Conservation (phyloP, 202 grass and related monocot genomes). For the Thinopyrum obtusiflorum region DNA sequence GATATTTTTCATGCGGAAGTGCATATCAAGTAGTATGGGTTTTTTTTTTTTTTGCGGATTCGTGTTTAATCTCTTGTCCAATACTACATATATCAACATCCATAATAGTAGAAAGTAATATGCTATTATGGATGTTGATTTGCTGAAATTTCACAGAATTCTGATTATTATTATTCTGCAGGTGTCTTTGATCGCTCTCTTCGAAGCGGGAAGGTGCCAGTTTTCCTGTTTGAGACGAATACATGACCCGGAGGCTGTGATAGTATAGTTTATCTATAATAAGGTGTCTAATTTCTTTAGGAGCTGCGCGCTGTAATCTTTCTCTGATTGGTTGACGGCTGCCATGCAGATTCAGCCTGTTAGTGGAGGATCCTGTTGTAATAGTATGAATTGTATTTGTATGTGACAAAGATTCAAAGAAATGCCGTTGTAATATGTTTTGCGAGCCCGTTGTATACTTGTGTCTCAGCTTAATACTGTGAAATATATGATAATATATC, state of each 20-base stretch:
- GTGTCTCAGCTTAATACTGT: background rate
- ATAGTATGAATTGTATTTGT: too few relatives aligned
- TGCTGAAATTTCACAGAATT: background rate
- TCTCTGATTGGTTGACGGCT: background rate
- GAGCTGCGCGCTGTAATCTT: background rate
- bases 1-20: too few relatives aligned
- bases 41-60: too few relatives aligned
- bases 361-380: background rate
- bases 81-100: too few relatives aligned
- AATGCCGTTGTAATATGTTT: background rate
- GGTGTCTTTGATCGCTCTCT: background rate
- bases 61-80: too few relatives aligned
- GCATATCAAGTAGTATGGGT: background rate
- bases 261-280: background rate
- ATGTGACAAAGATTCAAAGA: background rate
- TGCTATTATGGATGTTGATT: background rate
- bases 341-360: background rate
- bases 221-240: background rate
- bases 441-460: background rate
- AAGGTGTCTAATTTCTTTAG: background rate
- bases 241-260: too few relatives aligned
- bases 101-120: background rate
- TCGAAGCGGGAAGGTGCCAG: background rate
- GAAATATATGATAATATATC: background rate
- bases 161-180: background rate